Conservation (phyloP, 2,329 filamentous ascomycete genomes). For the Clathrospora elynae region DNA sequence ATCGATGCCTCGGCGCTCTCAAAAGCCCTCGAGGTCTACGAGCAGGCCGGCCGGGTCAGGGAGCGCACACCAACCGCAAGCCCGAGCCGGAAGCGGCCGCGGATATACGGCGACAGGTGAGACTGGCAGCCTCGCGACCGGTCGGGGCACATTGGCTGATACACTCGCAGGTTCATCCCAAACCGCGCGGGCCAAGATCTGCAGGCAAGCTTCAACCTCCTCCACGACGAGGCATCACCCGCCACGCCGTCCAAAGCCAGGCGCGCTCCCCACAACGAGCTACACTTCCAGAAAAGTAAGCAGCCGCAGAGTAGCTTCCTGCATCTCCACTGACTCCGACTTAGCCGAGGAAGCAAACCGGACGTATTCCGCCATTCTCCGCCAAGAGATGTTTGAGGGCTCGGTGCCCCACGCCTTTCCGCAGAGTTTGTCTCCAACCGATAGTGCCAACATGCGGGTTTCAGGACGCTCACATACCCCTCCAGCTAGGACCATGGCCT, state of each 20-base stretch:
- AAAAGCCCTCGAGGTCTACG: slow-evolving; percentile 66
- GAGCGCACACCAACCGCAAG: slow-evolving; percentile 68
- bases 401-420: slow-evolving; percentile 82
- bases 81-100: slow-evolving; percentile 70
- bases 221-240: slow-evolving; percentile 91
- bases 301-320: slow-evolving; percentile 7
- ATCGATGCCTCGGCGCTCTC: slow-evolving; percentile 64
- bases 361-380: slow-evolving; percentile 85
- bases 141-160: slow-evolving; percentile 1
- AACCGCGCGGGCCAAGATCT: slow-evolving; percentile 92
- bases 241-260: slow-evolving; percentile 85
- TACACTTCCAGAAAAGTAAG: slow-evolving; percentile 86
- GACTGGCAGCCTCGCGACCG: slow-evolving; percentile 4
- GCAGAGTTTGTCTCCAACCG: slow-evolving; percentile 58
- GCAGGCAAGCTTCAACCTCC: slow-evolving; percentile 86
- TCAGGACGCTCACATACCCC: slow-evolving; percentile 80
- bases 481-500: slow-evolving; percentile 66
- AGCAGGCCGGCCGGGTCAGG: slow-evolving; percentile 62
- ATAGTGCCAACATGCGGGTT: slow-evolving; percentile 63
- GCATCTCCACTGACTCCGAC: slow-evolving; percentile 18
- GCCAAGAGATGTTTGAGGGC: slow-evolving; percentile 89
- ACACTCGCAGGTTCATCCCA: slow-evolving; percentile 78
- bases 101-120: slow-evolving; percentile 63
- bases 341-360: slow-evolving; percentile 90
- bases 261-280: slow-evolving; percentile 82